These are phyloP conservation scores for Alternaria brassicicola DNA, from an alignment of 2,329 filamentous ascomycete genomes.

Conservation along the genomic window DNA sequence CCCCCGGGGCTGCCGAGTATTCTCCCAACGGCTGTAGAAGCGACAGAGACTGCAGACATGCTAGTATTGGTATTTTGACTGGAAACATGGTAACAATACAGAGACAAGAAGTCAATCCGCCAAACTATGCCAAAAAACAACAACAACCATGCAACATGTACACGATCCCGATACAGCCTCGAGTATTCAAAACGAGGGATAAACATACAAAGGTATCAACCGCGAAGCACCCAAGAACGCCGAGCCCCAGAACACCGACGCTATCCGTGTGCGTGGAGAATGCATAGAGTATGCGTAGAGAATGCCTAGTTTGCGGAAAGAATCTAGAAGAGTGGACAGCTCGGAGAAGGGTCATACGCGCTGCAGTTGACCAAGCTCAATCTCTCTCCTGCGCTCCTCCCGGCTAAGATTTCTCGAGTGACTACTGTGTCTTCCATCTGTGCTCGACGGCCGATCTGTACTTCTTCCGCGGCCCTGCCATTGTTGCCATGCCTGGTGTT, in stretches of 20 bases:
- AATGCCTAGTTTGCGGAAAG: too few relatives aligned
- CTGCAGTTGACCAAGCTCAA: slow-evolving; percentile 44
- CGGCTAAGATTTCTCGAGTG: slow-evolving; percentile 46
- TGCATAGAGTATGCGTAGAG: neutral
- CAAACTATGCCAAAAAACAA: neutral
- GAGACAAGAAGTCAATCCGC: neutral
- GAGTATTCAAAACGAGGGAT: neutral
- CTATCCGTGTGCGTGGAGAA: slow-evolving; percentile 11
- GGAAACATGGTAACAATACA: neutral
- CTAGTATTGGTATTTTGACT: neutral
- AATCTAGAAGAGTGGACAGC: neutral
- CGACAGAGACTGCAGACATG: neutral
- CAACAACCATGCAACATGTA: slow-evolving; percentile 1
- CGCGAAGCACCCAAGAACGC: slow-evolving; percentile 12
- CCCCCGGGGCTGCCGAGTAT: neutral
- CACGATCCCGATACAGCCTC: neutral
- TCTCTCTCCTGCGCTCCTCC: slow-evolving; percentile 50
- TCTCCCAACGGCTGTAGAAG: neutral
- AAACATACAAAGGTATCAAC: slow-evolving; percentile 3
- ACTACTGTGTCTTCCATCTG: slow-evolving; percentile 26
- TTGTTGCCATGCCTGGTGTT: slow-evolving; percentile 38
- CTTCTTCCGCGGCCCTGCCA: slow-evolving; percentile 41
- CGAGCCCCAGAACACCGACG: slow-evolving; percentile 19
- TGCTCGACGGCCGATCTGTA: slow-evolving; percentile 33
- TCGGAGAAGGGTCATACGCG: slow-evolving; percentile 3